phyloP scores from a whole-genome alignment of 2,329 filamentous ascomycete species.

The Geosmithia morbida region DNA sequence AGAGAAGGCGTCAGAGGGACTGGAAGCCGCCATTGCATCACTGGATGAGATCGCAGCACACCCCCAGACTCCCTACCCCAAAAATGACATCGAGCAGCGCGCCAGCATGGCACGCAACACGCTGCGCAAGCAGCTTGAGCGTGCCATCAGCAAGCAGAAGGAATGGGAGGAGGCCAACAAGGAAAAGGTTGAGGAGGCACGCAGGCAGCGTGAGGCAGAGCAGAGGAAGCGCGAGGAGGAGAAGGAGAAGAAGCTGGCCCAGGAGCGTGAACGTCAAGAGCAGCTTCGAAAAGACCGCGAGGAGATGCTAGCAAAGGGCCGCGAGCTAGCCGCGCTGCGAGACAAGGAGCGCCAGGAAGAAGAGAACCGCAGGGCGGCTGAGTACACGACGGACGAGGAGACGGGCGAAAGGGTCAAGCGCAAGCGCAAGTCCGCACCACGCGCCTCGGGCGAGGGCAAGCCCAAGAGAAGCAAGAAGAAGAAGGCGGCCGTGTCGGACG shows the following conservation, averaged over 20 bases:
- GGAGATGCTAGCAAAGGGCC: slow-evolving; percentile 62
- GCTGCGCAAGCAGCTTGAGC: slow-evolving; percentile 79
- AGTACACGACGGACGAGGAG: slow-evolving; percentile 69
- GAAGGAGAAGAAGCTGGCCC: slow-evolving; percentile 50
- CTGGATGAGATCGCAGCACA: slow-evolving; percentile 49
- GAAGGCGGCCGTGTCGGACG: slow-evolving; percentile 17
- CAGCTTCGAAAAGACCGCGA: slow-evolving; percentile 80
- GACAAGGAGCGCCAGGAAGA: slow-evolving; percentile 51
- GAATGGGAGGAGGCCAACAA: slow-evolving; percentile 93
- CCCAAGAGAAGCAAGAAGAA: slow-evolving; percentile 45
- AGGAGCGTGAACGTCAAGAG: slow-evolving; percentile 58
- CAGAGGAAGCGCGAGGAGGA: slow-evolving; percentile 65
- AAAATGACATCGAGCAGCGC: slow-evolving; percentile 81
- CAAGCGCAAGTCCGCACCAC: slow-evolving; percentile 46
- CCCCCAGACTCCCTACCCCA: slow-evolving; percentile 70
- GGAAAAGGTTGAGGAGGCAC: slow-evolving; percentile 68
- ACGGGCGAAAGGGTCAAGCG: slow-evolving; percentile 70
- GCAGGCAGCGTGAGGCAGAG: slow-evolving; percentile 68
- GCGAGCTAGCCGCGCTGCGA: slow-evolving; percentile 55
- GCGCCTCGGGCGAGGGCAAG: slow-evolving; percentile 24
- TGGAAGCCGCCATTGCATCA: slow-evolving; percentile 72
- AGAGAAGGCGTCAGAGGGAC: slow-evolving; percentile 61
- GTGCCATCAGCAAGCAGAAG: slow-evolving; percentile 68
- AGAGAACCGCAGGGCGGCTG: slow-evolving; percentile 37
- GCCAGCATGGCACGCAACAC: slow-evolving; percentile 97